Evolutionary conservation across 140 eudicot genomes (phyloP), one percentile per base, ranked within the genome.

Genomic region (Erigeron philadelphicus): DNA sequence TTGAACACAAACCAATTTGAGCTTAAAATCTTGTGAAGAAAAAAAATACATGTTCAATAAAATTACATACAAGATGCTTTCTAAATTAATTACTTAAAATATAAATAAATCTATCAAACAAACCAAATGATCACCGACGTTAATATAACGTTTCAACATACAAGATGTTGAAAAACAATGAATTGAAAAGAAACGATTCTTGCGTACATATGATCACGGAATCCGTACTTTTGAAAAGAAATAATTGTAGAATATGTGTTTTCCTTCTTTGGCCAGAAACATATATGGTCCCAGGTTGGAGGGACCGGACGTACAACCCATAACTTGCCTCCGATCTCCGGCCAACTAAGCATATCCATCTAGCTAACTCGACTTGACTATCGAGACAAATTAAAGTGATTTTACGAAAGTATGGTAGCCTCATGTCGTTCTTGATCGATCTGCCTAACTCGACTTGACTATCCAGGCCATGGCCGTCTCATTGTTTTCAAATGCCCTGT

Each of bases 221-320:
- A 61, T 47, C 16, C 40, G 8, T 15, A 72, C 19, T 17, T 62
- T 41, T 61, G 45, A n/a, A 8, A 47, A 16, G n/a, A n/a, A n/a
- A n/a, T 5, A 18, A 5, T 44, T 38, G 12, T 21, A 40, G 55
- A 64, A 40, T 8, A 64, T 73, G 17, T 48, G 42, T 55, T 64
- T 54, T 65, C 41, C 21, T 45, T 21, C 40, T 41, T 38, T 13
- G 7, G 57, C 17, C 40, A 64, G 3, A 48, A 73, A 23, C n/a
- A n/a, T n/a, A n/a, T 12, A 13, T 49, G 72, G 66, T 52, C 71
- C 71, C 59, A 5, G 55, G 43, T 23, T 44, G 6, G 23, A 70
- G 75, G 75, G 75, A 57, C 69, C 69, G 42, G 66, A 70, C 75
- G n/a, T n/a, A n/a, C n/a, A 70, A 61, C 70, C 61, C 42, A 61